These are phyloP conservation scores for Ottelia alismoides DNA, from an alignment of 106 monocot species.

Conservation along the genomic window DNA sequence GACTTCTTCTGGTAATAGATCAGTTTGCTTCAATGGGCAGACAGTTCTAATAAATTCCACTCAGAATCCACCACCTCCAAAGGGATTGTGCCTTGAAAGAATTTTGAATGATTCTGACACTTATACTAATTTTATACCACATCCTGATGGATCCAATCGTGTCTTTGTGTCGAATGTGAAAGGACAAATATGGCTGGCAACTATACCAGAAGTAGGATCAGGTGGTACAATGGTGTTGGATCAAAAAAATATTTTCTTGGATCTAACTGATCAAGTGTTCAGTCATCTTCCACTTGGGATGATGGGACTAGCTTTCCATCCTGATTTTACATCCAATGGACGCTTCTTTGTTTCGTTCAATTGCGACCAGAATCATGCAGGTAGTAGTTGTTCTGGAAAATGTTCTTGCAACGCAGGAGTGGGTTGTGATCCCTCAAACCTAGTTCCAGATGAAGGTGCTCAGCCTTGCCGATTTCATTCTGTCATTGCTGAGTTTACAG, in stretches of 20 bases:
- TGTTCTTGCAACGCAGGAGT: too few relatives aligned
- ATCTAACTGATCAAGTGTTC: constrained; percentile 60
- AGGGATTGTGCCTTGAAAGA: constrained; percentile 70
- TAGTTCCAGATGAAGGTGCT: constrained; percentile 25
- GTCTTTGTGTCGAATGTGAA: too few relatives aligned
- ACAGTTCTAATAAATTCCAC: constrained; percentile 46
- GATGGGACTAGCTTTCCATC: too few relatives aligned
- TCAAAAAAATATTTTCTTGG: constrained; percentile 53
- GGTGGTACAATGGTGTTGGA: constrained; percentile 32
- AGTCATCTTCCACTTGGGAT: constrained; percentile 46
- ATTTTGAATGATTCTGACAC: constrained; percentile 62
- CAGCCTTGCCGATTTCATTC: constrained; percentile 78
- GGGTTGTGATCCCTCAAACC: constrained; percentile 62
- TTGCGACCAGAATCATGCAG: neutral
- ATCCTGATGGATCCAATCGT: constrained; percentile 90
- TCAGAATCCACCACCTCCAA: too few relatives aligned
- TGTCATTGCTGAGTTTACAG: too few relatives aligned
- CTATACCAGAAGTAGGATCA: too few relatives aligned
- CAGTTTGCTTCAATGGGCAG: constrained; percentile 60
- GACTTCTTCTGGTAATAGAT: too few relatives aligned
- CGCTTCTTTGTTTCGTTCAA: constrained; percentile 17
- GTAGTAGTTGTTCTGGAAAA: constrained; percentile 71
- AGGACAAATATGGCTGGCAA: constrained; percentile 69
- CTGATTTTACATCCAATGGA: constrained; percentile 57
- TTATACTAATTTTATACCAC: constrained; percentile 55